phyloP scores from a whole-genome alignment of 2,329 filamentous ascomycete species.

The Harringtonia aguacate region DNA sequence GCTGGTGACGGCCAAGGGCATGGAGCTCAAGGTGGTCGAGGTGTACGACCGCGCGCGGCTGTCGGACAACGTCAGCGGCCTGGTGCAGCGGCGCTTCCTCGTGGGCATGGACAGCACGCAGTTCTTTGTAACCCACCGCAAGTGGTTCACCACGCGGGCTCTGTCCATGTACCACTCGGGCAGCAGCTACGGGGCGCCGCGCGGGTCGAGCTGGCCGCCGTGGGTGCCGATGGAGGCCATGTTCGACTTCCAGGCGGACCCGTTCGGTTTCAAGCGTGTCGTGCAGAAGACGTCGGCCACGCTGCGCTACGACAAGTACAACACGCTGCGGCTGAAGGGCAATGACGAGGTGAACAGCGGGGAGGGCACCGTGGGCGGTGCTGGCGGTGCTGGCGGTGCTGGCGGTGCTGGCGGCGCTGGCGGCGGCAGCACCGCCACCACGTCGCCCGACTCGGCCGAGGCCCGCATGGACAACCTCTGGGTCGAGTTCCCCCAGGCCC shows the following conservation, averaged over 20 bases:
- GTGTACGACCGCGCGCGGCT: constrained; percentile 96
- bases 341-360: constrained; percentile 75
- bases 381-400: not conserved
- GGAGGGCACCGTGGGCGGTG: constrained; percentile 21
- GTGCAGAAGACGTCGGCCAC: constrained; percentile 94
- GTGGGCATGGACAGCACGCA: constrained; percentile 96
- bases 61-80: constrained; percentile 83
- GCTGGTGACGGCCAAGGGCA: constrained; percentile 90
- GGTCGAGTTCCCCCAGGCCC: constrained; percentile 90
- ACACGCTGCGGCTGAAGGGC: constrained; percentile 91
- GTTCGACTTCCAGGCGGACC: constrained; percentile 89
- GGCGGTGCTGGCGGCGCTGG: not conserved
- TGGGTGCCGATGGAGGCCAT: constrained; percentile 99
- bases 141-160: constrained; percentile 74
- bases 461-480: constrained; percentile 90
- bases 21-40: constrained; percentile 95
- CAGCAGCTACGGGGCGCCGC: constrained; percentile 79
- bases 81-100: constrained; percentile 89
- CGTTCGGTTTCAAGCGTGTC: constrained; percentile 95
- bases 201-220: constrained; percentile 84
- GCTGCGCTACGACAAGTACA: constrained; percentile 95
- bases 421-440: constrained; percentile 2
- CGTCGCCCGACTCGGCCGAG: constrained; percentile 50
- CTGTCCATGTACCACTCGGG: constrained; percentile 92
- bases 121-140: constrained; percentile 93